These are phyloP conservation scores for Crucibulum laeve DNA, from an alignment of 768 basidiomycete species.

Conservation along the genomic window DNA sequence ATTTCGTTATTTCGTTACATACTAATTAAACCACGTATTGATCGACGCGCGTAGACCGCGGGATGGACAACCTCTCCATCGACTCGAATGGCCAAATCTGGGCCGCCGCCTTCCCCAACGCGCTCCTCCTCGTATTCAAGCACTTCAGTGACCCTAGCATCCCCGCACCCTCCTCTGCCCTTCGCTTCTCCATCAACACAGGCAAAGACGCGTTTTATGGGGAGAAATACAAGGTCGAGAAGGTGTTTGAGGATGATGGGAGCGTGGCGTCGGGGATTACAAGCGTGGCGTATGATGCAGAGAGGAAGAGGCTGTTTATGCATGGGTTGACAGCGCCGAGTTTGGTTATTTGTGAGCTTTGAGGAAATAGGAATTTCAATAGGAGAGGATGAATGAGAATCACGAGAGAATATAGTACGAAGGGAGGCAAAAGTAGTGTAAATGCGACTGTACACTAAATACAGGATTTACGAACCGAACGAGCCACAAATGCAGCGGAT, in stretches of 20 bases:
- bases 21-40: too few species aligned
- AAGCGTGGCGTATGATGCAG: conserved; percentile 48
- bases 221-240: conserved; percentile 53
- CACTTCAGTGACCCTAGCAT: conserved; percentile 39
- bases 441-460: too few species aligned
- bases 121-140: conserved; percentile 23
- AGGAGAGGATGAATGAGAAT: too few species aligned
- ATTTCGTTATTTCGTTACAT: conserved; percentile 1
- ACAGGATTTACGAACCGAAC: too few species aligned
- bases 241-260: conserved; percentile 71
- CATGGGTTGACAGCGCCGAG: conserved; percentile 38
- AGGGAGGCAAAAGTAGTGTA: too few species aligned
- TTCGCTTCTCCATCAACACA: conserved; percentile 50
- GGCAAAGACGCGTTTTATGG: conserved; percentile 46
- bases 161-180: conserved; percentile 41
- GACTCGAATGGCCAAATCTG: conserved; percentile 59
- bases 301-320: conserved; percentile 47
- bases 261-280: conserved; percentile 52
- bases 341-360: not conserved
- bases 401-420: too few species aligned
- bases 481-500: too few species aligned
- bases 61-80: conserved; percentile 58
- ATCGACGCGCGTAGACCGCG: conserved; percentile 26
- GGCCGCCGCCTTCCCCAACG: conserved; percentile 49
- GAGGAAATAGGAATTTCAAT: not conserved